Conservation (phyloP, 2,329 filamentous ascomycete species). For the Harringtonia aguacate region DNA sequence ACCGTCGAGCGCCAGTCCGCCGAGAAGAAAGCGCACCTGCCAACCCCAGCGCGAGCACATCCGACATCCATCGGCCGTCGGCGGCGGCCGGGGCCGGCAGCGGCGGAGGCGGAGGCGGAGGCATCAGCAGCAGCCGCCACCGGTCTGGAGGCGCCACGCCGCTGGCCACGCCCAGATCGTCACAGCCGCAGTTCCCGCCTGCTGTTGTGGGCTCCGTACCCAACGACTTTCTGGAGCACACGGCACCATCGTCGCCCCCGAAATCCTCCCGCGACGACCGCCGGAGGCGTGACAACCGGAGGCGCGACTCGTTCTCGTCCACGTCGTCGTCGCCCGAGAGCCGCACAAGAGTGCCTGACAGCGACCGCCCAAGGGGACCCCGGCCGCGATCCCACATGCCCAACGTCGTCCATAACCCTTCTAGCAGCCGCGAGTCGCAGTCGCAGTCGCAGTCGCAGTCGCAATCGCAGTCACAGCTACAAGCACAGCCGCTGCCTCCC, state of each 20-base stretch:
- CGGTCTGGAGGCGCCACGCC: neutral
- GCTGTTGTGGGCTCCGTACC: neutral
- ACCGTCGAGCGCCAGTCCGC: neutral
- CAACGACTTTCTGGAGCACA: neutral
- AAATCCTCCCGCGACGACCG: constrained; percentile 3
- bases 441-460: neutral
- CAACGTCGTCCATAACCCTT: constrained; percentile 15
- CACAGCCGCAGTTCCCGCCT: neutral
- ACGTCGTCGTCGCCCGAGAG: constrained; percentile 19
- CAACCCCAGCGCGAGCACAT: no score
- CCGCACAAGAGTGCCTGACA: constrained; percentile 1
- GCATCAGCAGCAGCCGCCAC: neutral
- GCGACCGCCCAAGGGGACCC: constrained; percentile 10
- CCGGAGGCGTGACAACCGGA: constrained; percentile 12
- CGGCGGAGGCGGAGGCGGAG: neutral
- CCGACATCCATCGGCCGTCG: neutral
- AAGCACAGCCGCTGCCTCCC: neutral
- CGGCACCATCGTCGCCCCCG: neutral
- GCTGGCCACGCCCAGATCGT: neutral
- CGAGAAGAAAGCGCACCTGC: neutral
- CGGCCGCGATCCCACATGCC: constrained; percentile 17
- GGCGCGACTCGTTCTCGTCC: constrained; percentile 18
- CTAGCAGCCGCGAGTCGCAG: constrained; percentile 1
- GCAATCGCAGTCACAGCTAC: no score
- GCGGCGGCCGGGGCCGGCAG: neutral